Evolutionary conservation across 2,329 filamentous ascomycete species (phyloP).

Genomic region (Penicillium rolfsii): DNA sequence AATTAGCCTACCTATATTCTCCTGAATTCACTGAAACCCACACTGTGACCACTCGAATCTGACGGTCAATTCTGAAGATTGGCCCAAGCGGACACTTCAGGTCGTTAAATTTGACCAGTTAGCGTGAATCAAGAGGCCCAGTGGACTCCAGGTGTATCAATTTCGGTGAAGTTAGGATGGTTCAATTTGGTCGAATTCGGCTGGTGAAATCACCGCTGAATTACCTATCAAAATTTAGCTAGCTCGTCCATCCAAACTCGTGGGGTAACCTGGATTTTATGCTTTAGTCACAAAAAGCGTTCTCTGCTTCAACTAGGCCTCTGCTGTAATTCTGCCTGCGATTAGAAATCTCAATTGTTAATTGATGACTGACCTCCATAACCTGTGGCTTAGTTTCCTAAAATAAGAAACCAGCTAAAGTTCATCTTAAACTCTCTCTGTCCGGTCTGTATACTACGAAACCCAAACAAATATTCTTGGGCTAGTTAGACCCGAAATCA

Average conservation of each 20-base stretch:
- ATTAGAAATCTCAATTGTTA: slow-evolving; percentile 1
- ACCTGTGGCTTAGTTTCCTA: slow-evolving; percentile 1
- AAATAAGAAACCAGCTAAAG: not conserved
- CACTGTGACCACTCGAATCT: slow-evolving; percentile 1
- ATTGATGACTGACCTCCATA: slow-evolving; percentile 1
- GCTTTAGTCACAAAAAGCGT: slow-evolving; percentile 1
- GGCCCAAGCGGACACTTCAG: not conserved
- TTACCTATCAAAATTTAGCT: slow-evolving; percentile 1
- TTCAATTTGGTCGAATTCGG: slow-evolving; percentile 1
- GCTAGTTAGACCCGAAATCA: not conserved
- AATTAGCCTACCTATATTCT: slow-evolving; percentile 1
- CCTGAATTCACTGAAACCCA: not conserved
- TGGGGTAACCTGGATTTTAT: slow-evolving; percentile 1
- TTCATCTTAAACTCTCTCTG: not conserved
- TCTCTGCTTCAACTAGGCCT: not conserved
- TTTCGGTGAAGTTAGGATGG: slow-evolving; percentile 3
- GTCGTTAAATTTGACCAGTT: not conserved
- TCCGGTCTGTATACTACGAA: slow-evolving; percentile 2
- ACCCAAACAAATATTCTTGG: not conserved
- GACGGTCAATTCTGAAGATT: not conserved
- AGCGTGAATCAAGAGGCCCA: slow-evolving; percentile 1
- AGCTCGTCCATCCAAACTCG: slow-evolving; percentile 1
- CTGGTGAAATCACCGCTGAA: slow-evolving; percentile 1
- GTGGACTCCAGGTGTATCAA: not conserved
- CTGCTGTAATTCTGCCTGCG: slow-evolving; percentile 1